A percentile compares a stretch with the other conserved stretches of the same genome.
These are phyloP conservation scores for Hapsidospora chrysogenum DNA, from an alignment of 495 filamentous ascomycete genomes.

Conservation along the genomic window DNA sequence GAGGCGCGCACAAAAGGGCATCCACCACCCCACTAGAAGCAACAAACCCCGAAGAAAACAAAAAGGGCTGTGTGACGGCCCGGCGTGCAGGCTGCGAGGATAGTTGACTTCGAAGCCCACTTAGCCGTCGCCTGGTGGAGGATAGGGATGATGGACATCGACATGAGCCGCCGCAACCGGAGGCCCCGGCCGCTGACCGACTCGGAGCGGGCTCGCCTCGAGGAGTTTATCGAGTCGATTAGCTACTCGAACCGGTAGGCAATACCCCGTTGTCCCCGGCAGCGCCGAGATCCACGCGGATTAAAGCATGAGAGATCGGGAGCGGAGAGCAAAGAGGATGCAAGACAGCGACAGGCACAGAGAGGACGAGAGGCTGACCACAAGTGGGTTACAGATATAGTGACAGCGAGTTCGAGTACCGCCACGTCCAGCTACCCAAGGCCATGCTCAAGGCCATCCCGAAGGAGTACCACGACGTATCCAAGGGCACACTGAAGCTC, in stretches of 20 bases:
- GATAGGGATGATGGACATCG: conserved; percentile 40
- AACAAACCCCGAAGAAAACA: no score
- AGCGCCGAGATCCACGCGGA: neutral
- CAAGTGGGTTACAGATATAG: conserved; percentile 42
- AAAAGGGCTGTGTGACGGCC: no score
- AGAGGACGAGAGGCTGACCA: neutral
- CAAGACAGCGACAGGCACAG: no score
- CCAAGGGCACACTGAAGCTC: conserved; percentile 85
- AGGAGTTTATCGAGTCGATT: conserved; percentile 82
- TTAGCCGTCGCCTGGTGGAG: no score
- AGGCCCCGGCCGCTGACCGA: conserved; percentile 67
- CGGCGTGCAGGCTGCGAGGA: no score
- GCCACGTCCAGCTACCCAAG: conserved; percentile 93
- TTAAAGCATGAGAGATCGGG: neutral
- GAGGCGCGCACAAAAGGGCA: no score
- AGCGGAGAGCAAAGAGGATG: no score
- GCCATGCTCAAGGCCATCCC: conserved; percentile 96
- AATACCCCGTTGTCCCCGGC: neutral
- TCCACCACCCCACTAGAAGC: no score
- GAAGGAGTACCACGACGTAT: conserved; percentile 80
- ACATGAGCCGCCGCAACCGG: conserved; percentile 67
- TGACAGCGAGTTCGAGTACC: conserved; percentile 81
- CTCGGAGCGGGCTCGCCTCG: conserved; percentile 59
- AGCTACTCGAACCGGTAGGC: conserved; percentile 83
- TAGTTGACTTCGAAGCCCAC: no score